Percentiles rank a stretch among this genome's conserved stretches.
These are phyloP conservation scores for Aspergillus viridinutans DNA, from an alignment of 2,329 filamentous ascomycete species.

Conservation along the genomic window DNA sequence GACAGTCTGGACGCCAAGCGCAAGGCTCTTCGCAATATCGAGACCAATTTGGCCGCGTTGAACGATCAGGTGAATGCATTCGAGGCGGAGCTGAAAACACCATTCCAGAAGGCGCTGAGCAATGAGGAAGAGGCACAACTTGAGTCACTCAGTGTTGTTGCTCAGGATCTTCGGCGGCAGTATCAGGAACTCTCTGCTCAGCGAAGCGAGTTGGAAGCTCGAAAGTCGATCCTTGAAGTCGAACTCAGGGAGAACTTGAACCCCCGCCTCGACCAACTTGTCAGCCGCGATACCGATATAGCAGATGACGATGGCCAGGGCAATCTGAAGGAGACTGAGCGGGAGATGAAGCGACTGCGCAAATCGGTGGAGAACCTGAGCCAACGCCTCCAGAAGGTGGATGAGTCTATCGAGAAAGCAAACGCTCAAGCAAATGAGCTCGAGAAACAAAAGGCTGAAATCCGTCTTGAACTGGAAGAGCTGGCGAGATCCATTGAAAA, in stretches of 20 bases:
- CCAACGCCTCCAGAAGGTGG: conserved; percentile 67
- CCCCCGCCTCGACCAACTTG: conserved; percentile 81
- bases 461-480: conserved; percentile 69
- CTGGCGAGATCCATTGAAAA: conserved; percentile 74
- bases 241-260: conserved; percentile 86
- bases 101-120: conserved; percentile 88
- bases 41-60: conserved; percentile 70
- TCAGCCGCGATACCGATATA: conserved; percentile 66
- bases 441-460: conserved; percentile 57
- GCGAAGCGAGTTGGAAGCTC: conserved; percentile 71
- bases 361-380: conserved; percentile 65
- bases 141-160: conserved; percentile 62
- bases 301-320: conserved; percentile 56
- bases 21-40: conserved; percentile 60
- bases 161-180: conserved; percentile 71
- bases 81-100: conserved; percentile 73
- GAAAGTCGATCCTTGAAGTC: conserved; percentile 78
- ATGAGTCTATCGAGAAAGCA: conserved; percentile 63
- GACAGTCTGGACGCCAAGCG: conserved; percentile 71
- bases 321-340: conserved; percentile 71
- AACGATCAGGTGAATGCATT: conserved; percentile 71
- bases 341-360: conserved; percentile 74
- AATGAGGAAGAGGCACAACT: conserved; percentile 77
- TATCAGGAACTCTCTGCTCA: conserved; percentile 70
- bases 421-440: conserved; percentile 54